Evolutionary conservation across 169 alveolate genomes (phyloP).

Genomic region (Cryptosporidium sp.): DNA sequence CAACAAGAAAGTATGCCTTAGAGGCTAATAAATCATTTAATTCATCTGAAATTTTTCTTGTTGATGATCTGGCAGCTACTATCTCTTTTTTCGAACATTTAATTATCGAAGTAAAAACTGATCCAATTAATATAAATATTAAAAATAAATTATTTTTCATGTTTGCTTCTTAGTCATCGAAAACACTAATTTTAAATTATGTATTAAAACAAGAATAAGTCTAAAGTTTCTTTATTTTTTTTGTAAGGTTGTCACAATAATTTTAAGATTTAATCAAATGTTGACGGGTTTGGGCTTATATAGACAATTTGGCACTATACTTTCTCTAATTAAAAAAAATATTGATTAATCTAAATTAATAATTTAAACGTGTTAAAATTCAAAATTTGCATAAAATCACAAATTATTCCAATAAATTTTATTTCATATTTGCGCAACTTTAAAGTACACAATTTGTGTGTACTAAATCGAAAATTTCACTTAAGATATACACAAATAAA

Average conservation of each 20-base stretch:
- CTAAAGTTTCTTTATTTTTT: background rate
- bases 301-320: background rate
- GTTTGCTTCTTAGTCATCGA: background rate
- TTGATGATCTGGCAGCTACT: background rate
- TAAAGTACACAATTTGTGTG: constrained; percentile 4
- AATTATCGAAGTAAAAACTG: background rate
- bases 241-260: background rate
- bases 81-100: background rate
- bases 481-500: background rate
- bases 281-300: background rate
- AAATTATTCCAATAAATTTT: too few relatives aligned
- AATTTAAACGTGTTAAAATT: background rate
- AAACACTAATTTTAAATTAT: background rate
- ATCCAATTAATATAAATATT: background rate
- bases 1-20: constrained; percentile 48
- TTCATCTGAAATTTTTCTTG: background rate
- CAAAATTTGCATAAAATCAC: too few relatives aligned
- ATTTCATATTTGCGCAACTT: background rate
- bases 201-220: background rate
- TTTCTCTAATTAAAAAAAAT: background rate
- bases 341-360: background rate
- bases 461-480: background rate
- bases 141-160: background rate
- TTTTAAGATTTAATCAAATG: background rate
- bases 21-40: background rate